Conservation (phyloP, 148 eudicot species). For the Pouteria glomerata region DNA sequence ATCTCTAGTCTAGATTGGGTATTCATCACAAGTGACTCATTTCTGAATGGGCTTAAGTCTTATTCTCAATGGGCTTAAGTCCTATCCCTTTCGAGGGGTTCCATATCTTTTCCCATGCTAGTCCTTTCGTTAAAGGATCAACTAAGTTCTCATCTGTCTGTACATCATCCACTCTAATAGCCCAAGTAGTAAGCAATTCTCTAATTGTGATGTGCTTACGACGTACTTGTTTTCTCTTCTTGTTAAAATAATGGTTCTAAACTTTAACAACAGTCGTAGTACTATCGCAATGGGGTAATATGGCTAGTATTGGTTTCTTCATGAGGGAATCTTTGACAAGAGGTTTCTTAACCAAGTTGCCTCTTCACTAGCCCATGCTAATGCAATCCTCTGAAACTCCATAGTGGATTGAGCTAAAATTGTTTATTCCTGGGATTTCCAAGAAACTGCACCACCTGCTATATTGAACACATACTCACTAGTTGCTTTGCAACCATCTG, state of each 20-base stretch:
- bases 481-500: constrained; percentile 2
- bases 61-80: background rate
- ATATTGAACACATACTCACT: background rate
- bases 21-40: background rate
- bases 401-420: background rate
- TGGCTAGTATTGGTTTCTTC: background rate
- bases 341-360: background rate
- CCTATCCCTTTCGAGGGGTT: background rate
- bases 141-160: background rate
- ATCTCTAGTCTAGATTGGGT: background rate
- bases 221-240: background rate
- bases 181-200: background rate
- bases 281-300: background rate
- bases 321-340: background rate
- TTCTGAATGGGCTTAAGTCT: background rate
- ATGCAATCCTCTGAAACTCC: background rate
- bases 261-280: background rate
- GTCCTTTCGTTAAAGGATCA: background rate
- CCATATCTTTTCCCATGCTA: background rate
- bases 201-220: background rate
- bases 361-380: background rate
- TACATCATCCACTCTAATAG: background rate
- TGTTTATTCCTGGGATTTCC: background rate
- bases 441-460: background rate
- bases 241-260: background rate